phyloP scores from a whole-genome alignment of 2,329 filamentous ascomycete species.

The Basipetospora chlamydospora region DNA sequence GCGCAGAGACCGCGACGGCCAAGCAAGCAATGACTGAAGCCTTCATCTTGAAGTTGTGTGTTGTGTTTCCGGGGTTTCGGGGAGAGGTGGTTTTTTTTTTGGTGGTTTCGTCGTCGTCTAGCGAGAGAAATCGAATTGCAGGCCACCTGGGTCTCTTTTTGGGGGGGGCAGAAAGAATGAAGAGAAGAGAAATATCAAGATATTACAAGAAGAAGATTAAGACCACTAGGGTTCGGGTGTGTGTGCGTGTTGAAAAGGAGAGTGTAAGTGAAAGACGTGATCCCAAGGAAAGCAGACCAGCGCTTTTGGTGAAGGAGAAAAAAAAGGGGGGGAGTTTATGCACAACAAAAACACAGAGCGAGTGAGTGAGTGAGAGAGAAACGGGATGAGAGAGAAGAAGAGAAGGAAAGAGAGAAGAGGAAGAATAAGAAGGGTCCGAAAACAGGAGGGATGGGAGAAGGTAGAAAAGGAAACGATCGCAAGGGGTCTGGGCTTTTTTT shows the following conservation, averaged over 20 bases:
- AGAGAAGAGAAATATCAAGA: slow-evolving; percentile 5
- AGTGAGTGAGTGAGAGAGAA: slow-evolving; percentile 9
- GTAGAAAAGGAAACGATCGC: slow-evolving; percentile 1
- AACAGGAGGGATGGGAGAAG: background rate
- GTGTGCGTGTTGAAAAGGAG: slow-evolving; percentile 13
- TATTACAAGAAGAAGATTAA: background rate
- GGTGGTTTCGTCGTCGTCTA: background rate
- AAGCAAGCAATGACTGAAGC: slow-evolving; percentile 28
- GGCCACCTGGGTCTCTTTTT: slow-evolving; percentile 4
- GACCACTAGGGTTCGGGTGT: slow-evolving; percentile 5
- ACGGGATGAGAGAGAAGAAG: slow-evolving; percentile 7
- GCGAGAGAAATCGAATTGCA: slow-evolving; percentile 2
- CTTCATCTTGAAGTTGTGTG: slow-evolving; percentile 23
- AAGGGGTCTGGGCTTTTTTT: background rate
- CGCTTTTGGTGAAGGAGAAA: slow-evolving; percentile 26
- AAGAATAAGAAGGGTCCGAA: slow-evolving; percentile 4
- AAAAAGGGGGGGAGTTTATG: slow-evolving; percentile 13
- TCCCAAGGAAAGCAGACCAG: slow-evolving; percentile 33
- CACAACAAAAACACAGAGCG: slow-evolving; percentile 10
- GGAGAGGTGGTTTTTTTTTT: slow-evolving; percentile 11
- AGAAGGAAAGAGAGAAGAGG: slow-evolving; percentile 5
- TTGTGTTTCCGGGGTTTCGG: slow-evolving; percentile 10
- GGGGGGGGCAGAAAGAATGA: slow-evolving; percentile 16
- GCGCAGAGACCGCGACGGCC: slow-evolving; percentile 28
- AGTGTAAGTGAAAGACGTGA: slow-evolving; percentile 17